Evolutionary conservation across 305 asterid species (phyloP), one percentile per base, ranked within the genome.

Genomic region (Solanum chacoense): DNA sequence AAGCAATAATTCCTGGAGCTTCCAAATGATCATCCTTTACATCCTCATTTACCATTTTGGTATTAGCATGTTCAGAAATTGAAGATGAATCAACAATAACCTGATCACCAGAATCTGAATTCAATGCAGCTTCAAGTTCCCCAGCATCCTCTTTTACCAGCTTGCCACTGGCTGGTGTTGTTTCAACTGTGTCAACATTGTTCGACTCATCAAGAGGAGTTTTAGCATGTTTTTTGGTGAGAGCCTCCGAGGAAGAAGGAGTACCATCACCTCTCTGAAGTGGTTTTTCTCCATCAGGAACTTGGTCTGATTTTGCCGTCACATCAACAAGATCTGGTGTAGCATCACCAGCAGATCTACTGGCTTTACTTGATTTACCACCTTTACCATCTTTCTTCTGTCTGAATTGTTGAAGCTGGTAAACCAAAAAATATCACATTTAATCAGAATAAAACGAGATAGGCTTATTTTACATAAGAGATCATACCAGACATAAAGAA

Each of bases 331-430:
- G 80, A 87, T 87, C 92, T 35, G 88, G 90, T 37, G 90, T 86
- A 37, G 90, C 87, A 89, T 92, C 97, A 87, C 76, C 90, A 85
- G 94, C 97, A 45, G 98, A 91, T 94, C 92, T 97, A 90, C 93
- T 91, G 81, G 94, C 87, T 91, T 94, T 96, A 86, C 93, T 90
- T 5, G 94, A 91, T 86, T 94, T 95, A 87, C 95, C 89, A 77
- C 98, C 99, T 94, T 94, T 96, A 88, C 79, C 91, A 88, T 95
- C 98, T 92, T 96, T 97, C 94, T 95, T 96, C 94, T 97, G 95
- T 92, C 99, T 93, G 91, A 90, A 97, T 91, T 97, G 99, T 90
- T 97, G 98, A 90, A 97, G 98, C 99, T 97, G 95, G 91, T 80
- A 84, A 81, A 55, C 42, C 65, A 31, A 55, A 50, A n/a, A 45